Evolutionary conservation across 2,329 filamentous ascomycete species (phyloP).

Genomic region (Fusarium sp.): DNA sequence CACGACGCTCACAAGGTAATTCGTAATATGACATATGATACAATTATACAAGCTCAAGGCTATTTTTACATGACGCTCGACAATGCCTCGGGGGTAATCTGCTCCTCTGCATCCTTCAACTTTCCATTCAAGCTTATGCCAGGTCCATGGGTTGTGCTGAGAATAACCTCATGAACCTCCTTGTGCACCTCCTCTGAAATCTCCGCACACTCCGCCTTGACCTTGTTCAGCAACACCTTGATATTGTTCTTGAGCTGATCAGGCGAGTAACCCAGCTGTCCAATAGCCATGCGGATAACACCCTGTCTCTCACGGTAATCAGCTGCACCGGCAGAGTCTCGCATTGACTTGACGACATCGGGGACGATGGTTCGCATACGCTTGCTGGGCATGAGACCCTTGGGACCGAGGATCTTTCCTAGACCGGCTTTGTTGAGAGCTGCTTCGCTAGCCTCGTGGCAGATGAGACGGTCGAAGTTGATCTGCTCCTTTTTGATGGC

Average conservation of each 20-base stretch:
- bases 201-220: constrained; percentile 81
- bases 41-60: constrained; percentile 44
- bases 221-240: constrained; percentile 74
- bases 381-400: constrained; percentile 88
- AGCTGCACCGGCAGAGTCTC: constrained; percentile 82
- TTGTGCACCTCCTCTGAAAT: constrained; percentile 65
- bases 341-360: constrained; percentile 77
- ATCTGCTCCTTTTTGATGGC: constrained; percentile 77
- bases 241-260: constrained; percentile 87
- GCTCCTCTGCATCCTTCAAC: constrained; percentile 69
- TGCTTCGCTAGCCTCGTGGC: constrained; percentile 78
- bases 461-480: constrained; percentile 88
- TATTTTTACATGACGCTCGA: constrained; percentile 60
- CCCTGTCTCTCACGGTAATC: constrained; percentile 88
- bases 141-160: constrained; percentile 87
- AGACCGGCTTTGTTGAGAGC: constrained; percentile 84
- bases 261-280: constrained; percentile 87
- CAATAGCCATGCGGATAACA: constrained; percentile 87
- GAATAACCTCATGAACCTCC: constrained; percentile 68
- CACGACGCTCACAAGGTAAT: constrained; percentile 31
- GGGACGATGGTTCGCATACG: constrained; percentile 90
- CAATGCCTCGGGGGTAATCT: constrained; percentile 61
- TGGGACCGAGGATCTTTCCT: constrained; percentile 84
- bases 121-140: constrained; percentile 87
- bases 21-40: constrained; percentile 49